Percentiles rank a stretch among this genome's conserved stretches.
Evolutionary conservation across 306 rosid genomes (phyloP).

Genomic region (Glycyrrhiza uralensis): DNA sequence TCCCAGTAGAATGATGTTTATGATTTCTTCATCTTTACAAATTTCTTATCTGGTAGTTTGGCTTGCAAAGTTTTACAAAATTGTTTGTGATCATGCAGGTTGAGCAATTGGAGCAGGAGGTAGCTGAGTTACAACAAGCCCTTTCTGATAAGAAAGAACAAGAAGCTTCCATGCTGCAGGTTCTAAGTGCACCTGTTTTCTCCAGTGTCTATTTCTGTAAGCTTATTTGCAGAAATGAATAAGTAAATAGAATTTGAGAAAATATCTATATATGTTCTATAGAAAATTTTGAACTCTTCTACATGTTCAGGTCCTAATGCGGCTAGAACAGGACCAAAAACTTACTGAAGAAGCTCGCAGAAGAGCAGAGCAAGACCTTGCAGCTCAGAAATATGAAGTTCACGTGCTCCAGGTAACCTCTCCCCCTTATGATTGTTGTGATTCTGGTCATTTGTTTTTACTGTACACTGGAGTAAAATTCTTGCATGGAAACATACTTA

Average conservation of each 20-base stretch:
- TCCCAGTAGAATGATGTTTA: conserved; percentile 15
- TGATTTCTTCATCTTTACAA: conserved; percentile 11
- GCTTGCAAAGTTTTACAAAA: conserved; percentile 21
- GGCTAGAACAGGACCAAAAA: conserved; percentile 81
- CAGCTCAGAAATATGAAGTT: conserved; percentile 70
- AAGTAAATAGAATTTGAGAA: conserved; percentile 26
- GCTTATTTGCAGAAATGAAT: conserved; percentile 30
- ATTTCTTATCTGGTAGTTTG: neutral
- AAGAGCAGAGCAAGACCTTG: conserved; percentile 75
- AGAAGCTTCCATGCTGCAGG: conserved; percentile 92
- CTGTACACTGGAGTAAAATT: conserved; percentile 1
- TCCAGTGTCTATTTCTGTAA: conserved; percentile 38
- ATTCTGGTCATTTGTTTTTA: conserved; percentile 15
- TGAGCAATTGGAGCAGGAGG: conserved; percentile 85
- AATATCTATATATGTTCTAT: neutral
- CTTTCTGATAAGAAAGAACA: conserved; percentile 81
- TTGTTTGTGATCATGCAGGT: conserved; percentile 48
- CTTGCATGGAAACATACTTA: neutral
- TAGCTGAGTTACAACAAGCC: conserved; percentile 52
- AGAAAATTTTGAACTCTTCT: conserved; percentile 27
- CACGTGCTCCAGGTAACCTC: conserved; percentile 69
- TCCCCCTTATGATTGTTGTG: conserved; percentile 19
- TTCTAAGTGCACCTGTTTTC: conserved; percentile 44
- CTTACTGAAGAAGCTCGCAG: conserved; percentile 83
- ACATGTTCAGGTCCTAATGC: conserved; percentile 56